Conservation (phyloP, 768 basidiomycete species). For the Leccinum variicolor region DNA sequence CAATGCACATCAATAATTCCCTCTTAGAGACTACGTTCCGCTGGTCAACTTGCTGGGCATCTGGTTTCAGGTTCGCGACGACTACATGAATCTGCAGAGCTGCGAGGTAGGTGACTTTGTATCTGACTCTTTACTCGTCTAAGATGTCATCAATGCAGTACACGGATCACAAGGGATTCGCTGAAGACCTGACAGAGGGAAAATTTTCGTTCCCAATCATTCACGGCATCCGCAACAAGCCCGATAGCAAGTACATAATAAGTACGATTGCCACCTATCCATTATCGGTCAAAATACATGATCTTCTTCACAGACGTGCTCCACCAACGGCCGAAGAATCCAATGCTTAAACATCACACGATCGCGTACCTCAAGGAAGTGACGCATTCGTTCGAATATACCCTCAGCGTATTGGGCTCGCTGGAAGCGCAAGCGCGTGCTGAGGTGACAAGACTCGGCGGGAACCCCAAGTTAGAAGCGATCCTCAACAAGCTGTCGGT, state of each 20-base stretch:
- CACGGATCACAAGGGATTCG: conserved; percentile 78
- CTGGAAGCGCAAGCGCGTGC: conserved; percentile 64
- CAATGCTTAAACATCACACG: conserved; percentile 75
- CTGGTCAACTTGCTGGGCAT: conserved; percentile 55
- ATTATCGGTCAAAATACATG: not conserved
- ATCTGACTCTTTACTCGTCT: not conserved
- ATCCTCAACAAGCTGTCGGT: conserved; percentile 52
- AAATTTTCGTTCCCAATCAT: conserved; percentile 98
- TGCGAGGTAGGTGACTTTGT: conserved; percentile 8
- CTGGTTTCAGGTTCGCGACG: conserved; percentile 59
- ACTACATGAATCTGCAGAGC: conserved; percentile 41
- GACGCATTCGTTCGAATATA: conserved; percentile 89
- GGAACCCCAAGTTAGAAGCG: conserved; percentile 60
- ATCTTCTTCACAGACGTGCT: conserved; percentile 64
- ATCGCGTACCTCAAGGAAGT: conserved; percentile 73
- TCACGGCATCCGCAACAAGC: conserved; percentile 80
- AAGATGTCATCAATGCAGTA: conserved; percentile 55
- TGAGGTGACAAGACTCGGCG: conserved; percentile 75
- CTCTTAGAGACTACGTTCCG: conserved; percentile 49
- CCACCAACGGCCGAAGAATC: conserved; percentile 80
- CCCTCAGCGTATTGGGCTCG: conserved; percentile 59
- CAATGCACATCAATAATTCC: not conserved
- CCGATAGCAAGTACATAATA: conserved; percentile 73
- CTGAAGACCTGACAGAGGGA: conserved; percentile 93
- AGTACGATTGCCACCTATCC: conserved; percentile 51